Percentiles rank a stretch among this genome's conserved stretches.
Evolutionary conservation across 768 basidiomycete species (phyloP).

Genomic region (Mycena alexandri): DNA sequence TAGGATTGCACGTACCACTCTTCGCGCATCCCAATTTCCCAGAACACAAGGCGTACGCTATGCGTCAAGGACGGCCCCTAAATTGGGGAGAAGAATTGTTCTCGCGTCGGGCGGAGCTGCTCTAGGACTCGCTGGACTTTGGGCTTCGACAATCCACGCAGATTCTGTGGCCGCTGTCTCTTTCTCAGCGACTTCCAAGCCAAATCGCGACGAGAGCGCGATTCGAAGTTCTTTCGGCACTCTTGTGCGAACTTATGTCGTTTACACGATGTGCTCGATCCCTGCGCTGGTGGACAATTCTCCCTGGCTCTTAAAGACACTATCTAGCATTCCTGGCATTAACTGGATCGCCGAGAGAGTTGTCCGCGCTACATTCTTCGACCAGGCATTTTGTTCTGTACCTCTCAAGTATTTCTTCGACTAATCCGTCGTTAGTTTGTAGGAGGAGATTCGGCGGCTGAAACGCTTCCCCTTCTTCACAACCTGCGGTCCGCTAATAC

Average conservation of each 20-base stretch:
- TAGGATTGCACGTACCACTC: slow-evolving; percentile 1
- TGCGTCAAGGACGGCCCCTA: slow-evolving; percentile 20
- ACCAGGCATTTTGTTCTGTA: slow-evolving; percentile 65
- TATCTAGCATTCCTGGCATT: slow-evolving; percentile 69
- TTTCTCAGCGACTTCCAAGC: slow-evolving; percentile 7
- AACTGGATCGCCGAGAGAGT: slow-evolving; percentile 73
- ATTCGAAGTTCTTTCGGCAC: slow-evolving; percentile 45
- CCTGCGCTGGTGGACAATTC: slow-evolving; percentile 83
- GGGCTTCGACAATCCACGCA: slow-evolving; percentile 19
- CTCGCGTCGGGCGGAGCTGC: slow-evolving; percentile 30
- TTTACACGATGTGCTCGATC: slow-evolving; percentile 85
- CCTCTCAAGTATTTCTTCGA: not conserved
- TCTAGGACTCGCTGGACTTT: slow-evolving; percentile 27
- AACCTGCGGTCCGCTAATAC: slow-evolving; percentile 75
- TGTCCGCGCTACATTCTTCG: slow-evolving; percentile 87
- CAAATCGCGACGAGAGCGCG: slow-evolving; percentile 22
- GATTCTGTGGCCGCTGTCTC: slow-evolving; percentile 26
- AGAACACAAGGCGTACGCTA: slow-evolving; percentile 23
- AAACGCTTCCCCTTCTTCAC: slow-evolving; percentile 73
- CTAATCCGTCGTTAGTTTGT: slow-evolving; percentile 71
- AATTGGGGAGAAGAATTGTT: slow-evolving; percentile 2
- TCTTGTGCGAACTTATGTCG: slow-evolving; percentile 80
- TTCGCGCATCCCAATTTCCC: not conserved
- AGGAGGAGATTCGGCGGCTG: slow-evolving; percentile 85
- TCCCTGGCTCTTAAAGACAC: slow-evolving; percentile 69